Percentiles rank a stretch among this genome's conserved stretches.
phyloP scores from a whole-genome alignment of 2,329 filamentous ascomycete species.

The Venturiaceae sp. region DNA sequence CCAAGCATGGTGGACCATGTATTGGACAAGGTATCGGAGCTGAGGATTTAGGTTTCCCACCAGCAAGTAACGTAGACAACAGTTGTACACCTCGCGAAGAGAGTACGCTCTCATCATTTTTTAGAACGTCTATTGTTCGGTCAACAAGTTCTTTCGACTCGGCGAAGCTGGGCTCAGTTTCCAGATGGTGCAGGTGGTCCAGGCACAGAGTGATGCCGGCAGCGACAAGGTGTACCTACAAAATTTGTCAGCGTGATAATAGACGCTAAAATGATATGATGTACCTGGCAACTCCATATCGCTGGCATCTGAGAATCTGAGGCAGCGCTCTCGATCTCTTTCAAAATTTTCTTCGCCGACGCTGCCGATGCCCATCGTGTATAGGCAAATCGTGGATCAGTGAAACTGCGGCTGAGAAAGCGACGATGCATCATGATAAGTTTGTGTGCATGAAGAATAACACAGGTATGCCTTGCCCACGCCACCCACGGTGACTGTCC shows the following conservation, averaged over 20 bases:
- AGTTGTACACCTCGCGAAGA: background rate
- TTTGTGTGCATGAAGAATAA: background rate
- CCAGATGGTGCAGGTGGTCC: background rate
- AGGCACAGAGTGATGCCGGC: background rate
- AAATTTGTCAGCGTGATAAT: background rate
- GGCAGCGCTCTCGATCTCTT: conserved; percentile 14
- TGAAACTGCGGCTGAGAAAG: conserved; percentile 32
- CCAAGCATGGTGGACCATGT: background rate
- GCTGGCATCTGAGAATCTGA: background rate
- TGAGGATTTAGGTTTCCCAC: background rate
- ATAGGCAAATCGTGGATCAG: conserved; percentile 29
- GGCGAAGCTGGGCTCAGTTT: background rate
- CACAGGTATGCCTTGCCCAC: conserved; percentile 20
- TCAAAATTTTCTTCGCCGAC: conserved; percentile 30
- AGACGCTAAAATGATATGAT: background rate
- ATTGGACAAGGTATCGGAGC: background rate
- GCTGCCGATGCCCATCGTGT: conserved; percentile 31
- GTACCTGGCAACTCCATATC: background rate
- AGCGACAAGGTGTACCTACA: background rate
- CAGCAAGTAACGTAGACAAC: background rate
- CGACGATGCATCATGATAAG: conserved; percentile 20
- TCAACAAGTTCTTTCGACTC: background rate
- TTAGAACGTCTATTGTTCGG: background rate
- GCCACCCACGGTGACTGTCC: conserved; percentile 29
- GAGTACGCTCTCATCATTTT: background rate